Evolutionary conservation across 139 green algal species (phyloP).

Genomic region (Chlorella sp.): DNA sequence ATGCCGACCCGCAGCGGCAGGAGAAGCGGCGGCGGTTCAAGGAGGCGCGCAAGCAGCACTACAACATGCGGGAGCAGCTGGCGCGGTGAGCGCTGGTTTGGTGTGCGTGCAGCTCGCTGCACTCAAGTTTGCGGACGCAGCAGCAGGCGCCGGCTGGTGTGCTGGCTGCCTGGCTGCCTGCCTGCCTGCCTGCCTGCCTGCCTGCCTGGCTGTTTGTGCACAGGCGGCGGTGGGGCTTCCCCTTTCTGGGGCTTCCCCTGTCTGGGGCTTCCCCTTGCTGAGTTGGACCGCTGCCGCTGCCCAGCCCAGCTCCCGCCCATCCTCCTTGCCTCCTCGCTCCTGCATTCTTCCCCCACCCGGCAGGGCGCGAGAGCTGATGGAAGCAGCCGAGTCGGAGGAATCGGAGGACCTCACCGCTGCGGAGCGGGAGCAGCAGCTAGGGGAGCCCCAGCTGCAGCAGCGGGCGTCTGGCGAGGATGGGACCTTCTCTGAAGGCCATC

Average conservation of each 20-base stretch:
- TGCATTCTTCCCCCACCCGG: not conserved
- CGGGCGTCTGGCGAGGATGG: not conserved
- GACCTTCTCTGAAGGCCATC: not conserved
- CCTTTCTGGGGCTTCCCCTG: too few relatives aligned
- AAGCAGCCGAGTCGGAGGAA: not conserved
- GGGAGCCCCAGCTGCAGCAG: not conserved
- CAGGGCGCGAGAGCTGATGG: constrained; percentile 1
- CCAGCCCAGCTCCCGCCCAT: not conserved
- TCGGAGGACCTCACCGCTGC: not conserved
- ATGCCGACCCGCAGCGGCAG: constrained; percentile 8
- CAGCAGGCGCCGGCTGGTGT: too few relatives aligned
- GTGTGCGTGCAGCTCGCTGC: too few relatives aligned
- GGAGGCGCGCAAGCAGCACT: constrained; percentile 50
- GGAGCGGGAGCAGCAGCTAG: constrained; percentile 3
- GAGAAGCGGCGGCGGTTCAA: constrained; percentile 51
- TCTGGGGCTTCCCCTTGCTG: too few relatives aligned
- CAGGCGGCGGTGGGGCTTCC: too few relatives aligned
- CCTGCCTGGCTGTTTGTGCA: too few relatives aligned
- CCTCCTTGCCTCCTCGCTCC: too few relatives aligned
- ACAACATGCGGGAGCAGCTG: constrained; percentile 45
- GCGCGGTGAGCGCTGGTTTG: constrained; percentile 20
- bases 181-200: too few relatives aligned
- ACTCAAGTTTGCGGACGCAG: too few relatives aligned
- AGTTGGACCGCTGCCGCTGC: not conserved
- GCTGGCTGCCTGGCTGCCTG: too few relatives aligned